A percentile compares a stretch with the other conserved stretches of the same genome.
These are phyloP conservation scores for Exserohilum rostratum DNA, from an alignment of 2,329 filamentous ascomycete species.

Conservation along the genomic window DNA sequence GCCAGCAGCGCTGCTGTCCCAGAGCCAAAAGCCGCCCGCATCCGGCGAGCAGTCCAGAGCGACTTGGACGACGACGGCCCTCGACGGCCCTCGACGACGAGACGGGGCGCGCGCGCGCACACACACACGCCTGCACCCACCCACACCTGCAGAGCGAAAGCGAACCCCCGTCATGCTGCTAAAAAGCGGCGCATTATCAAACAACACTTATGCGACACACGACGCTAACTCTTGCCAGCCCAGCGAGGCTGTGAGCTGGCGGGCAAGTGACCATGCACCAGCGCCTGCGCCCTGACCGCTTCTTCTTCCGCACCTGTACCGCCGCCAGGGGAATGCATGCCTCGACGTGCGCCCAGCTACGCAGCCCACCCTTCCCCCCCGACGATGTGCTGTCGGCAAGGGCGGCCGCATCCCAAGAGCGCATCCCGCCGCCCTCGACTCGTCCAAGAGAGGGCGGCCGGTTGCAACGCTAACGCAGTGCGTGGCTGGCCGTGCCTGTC, in stretches of 20 bases:
- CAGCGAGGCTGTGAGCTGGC: conserved; percentile 31
- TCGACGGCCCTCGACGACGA: no score
- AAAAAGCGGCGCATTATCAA: conserved; percentile 32
- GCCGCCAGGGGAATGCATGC: conserved; percentile 34
- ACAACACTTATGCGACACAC: conserved; percentile 31
- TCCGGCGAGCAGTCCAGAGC: no score
- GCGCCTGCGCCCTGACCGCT: conserved; percentile 31
- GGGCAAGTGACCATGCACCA: conserved; percentile 27
- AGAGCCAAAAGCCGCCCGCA: conserved; percentile 1
- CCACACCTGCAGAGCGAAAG: not conserved
- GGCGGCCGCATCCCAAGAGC: conserved; percentile 21
- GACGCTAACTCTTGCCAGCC: conserved; percentile 32
- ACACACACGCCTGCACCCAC: no score
- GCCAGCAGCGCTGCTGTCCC: no score
- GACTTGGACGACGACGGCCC: no score
- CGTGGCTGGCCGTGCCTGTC: conserved; percentile 10
- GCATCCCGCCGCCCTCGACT: conserved; percentile 7
- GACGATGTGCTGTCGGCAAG: conserved; percentile 28
- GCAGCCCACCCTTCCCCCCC: conserved; percentile 4
- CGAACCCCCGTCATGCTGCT: not conserved
- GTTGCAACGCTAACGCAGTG: conserved; percentile 16
- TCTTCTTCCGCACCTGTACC: conserved; percentile 22
- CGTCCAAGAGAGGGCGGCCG: conserved; percentile 5
- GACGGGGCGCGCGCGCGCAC: conserved; percentile 1
- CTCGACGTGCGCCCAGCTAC: conserved; percentile 8